Evolutionary conservation across 441 rosid genomes (phyloP), one percentile per base, ranked within the genome.

Genomic region (Flueggea neowawraea): DNA sequence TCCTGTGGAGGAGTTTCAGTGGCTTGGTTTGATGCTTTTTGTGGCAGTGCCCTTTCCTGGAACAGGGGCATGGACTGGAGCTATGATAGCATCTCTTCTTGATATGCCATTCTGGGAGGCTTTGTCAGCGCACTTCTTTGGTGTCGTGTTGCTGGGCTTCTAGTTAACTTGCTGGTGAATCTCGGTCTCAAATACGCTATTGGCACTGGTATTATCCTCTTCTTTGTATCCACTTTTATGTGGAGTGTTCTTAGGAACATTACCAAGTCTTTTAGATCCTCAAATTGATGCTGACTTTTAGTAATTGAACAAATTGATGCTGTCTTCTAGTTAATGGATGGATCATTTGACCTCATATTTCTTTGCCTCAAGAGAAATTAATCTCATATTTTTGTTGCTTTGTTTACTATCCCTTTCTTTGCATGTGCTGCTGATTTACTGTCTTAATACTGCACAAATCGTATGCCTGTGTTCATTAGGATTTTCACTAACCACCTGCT

Each of bases 1-100:
- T 10, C 97, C 95, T 5, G 90, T 90, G 51, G 87, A 90, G 61
- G 98, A 93, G 78, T 90, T 90, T 69, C 92, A 82, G 61, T 90
- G 97, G 96, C 83, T 93, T 41, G 97, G 97, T 1, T 75, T 93
- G 57, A 93, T 93, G 98, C 97, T 93, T 32, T 90, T 93, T 62
- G 96, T 93, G 70, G 91, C 98, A 16, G 97, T 93, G 71, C 98
- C 95, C 31, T 93, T 93, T 69, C 96, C 97, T 67, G 96, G 97
- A 63, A 90, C 98, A 0, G 98, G 98, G 66, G 94, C 94, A 17
- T 90, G 98, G 98, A 92, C 97, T 0, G 97, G 98, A 52, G 98
- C 97, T 62, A 79, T 84, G 61, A 79, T 93, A 59, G 96, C 97
- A 66, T 84, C 98, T 3, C 70, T 90, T 66, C 97, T 93, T 55